Evolutionary conservation across 2,329 filamentous ascomycete genomes (phyloP).

Genomic region (Arachnopeziza araneosa): DNA sequence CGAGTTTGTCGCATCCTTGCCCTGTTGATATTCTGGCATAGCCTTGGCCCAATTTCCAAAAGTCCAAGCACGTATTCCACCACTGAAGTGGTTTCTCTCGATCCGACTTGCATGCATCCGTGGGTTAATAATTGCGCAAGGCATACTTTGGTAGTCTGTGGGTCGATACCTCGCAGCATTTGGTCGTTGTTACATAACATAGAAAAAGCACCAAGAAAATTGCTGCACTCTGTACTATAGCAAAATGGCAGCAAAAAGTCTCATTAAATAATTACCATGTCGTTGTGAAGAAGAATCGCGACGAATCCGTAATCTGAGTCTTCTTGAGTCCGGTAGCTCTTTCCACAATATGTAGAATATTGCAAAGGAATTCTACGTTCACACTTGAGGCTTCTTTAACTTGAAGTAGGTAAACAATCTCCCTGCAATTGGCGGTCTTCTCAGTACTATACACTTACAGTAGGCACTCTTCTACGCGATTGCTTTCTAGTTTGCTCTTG

Average conservation of each 20-base stretch:
- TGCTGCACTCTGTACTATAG: constrained; percentile 26
- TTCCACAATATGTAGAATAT: not conserved
- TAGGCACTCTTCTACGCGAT: not conserved
- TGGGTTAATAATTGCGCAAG: constrained; percentile 7
- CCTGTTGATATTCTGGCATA: constrained; percentile 27
- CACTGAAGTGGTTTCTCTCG: not conserved
- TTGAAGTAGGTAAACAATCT: not conserved
- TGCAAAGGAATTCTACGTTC: too few species aligned
- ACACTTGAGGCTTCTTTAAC: too few species aligned
- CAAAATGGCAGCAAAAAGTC: constrained; percentile 13
- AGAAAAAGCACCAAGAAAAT: constrained; percentile 17
- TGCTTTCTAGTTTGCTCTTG: not conserved
- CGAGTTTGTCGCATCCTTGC: constrained; percentile 20
- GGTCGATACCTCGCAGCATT: constrained; percentile 10
- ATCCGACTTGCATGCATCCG: constrained; percentile 17
- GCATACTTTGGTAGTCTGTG: constrained; percentile 7
- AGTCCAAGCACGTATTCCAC: constrained; percentile 12
- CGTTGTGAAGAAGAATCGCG: not conserved
- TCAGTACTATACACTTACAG: not conserved
- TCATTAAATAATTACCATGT: not conserved
- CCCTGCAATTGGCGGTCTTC: not conserved
- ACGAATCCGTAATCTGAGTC: not conserved
- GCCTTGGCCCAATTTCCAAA: constrained; percentile 15
- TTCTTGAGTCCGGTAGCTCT: not conserved
- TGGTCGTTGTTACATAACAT: constrained; percentile 19